A percentile compares a stretch with the other conserved stretches of the same genome.
These are phyloP conservation scores for Blastobotrys buckinghamii DNA, from an alignment of 1,139 yeast species.

Conservation along the genomic window DNA sequence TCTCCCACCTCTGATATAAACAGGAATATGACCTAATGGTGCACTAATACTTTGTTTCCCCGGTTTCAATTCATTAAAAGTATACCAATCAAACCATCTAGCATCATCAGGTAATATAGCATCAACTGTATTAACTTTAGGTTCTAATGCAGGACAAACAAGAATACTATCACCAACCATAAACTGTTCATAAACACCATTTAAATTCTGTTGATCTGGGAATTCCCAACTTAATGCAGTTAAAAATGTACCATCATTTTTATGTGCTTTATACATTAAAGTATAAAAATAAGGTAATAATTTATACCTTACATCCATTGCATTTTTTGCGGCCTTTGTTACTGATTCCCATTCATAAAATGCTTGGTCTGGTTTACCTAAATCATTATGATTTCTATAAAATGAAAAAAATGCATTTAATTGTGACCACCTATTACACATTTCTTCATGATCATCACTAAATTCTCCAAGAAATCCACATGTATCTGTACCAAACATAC, in stretches of 20 bases:
- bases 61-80: conserved; percentile 25
- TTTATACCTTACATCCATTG: conserved; percentile 17
- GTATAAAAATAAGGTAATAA: conserved; percentile 21
- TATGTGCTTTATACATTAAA: conserved; percentile 16
- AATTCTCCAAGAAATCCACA: conserved; percentile 16
- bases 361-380: conserved; percentile 14
- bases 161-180: conserved; percentile 18
- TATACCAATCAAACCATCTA: conserved; percentile 37
- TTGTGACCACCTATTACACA: conserved; percentile 21
- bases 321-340: conserved; percentile 15
- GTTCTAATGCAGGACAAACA: conserved; percentile 19
- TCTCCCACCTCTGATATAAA: conserved; percentile 19
- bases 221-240: conserved; percentile 21
- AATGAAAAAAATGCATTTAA: conserved; percentile 20
- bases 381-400: conserved; percentile 19
- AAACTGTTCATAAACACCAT: conserved; percentile 16
- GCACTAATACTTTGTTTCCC: conserved; percentile 17
- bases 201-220: conserved; percentile 14
- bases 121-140: not conserved
- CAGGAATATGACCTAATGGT: conserved; percentile 21
- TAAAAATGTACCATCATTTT: conserved; percentile 16
- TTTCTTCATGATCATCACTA: conserved; percentile 17
- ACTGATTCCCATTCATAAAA: conserved; percentile 18
- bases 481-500: conserved; percentile 20
- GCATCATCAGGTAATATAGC: conserved; percentile 6